Evolutionary conservation across 2,329 filamentous ascomycete genomes (phyloP), one percentile per base, ranked within the genome.

Genomic region (Aspergillus pseudoglaucus): DNA sequence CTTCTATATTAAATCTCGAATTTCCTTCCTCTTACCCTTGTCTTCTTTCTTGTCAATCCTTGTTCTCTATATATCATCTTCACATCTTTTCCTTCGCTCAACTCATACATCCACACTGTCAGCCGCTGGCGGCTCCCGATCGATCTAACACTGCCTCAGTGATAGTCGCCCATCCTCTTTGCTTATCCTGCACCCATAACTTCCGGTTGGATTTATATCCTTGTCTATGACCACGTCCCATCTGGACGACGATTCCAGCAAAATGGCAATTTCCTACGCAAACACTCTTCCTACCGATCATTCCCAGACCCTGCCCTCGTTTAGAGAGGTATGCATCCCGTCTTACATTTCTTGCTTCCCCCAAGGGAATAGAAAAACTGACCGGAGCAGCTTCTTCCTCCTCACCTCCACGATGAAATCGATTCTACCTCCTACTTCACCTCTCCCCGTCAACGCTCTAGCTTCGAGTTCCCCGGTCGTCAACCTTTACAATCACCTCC

Each of bases 361-460:
- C 38, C 25, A 22, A 12, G n/a, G n/a, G 12, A 44, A 37, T 15
- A 25, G 10, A 33, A 18, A 50, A 15, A 47, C 52, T 59, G 46
- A 58, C 39, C 12, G 14, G 15, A 25, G 8, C 42, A 71, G 68
- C 58, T 71, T 10, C 65, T 71, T 12, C 68, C 68, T 22, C 59
- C 66, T 48, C 65, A 71, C 51, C 60, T 71, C 8, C 68, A 70
- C 49, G 66, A 69, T 51, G 68, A 69, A 50, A 71, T 71, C 50
- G 68, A 71, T 30, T 68, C 67, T 18, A 63, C 62, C 10, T 57
- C 66, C 51, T 68, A 64, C 51, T 60, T 59, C 47, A 56, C 53
- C 38, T 56, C 62, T 7, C 59, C 62, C 14, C 57, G 55, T 33
- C 53, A 58, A 42, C 54, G 57, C 47, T 57, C 59, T 41, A 39